Base-by-base conservation (phyloP, 2,329 filamentous ascomycete species). In the Incumbomyces lentus region DNA sequence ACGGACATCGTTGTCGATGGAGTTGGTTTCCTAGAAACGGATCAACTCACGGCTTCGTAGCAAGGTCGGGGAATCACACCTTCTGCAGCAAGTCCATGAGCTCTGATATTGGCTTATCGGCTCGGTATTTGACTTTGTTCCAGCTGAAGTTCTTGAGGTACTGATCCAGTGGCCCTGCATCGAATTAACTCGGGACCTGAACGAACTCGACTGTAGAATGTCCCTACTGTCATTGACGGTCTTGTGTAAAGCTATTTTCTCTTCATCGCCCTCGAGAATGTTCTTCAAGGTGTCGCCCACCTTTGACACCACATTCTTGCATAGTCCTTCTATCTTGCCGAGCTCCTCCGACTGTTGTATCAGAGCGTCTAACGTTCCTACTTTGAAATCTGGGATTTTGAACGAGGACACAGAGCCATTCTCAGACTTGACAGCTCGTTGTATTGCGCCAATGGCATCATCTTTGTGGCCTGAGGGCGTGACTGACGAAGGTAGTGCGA, bases 61-160 rank as follows among this genome's bases (percentile, higher is more conserved):
- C 22, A 26, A 8, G 22, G 31, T 32, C 3, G 26, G 16, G 13
- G 39, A 19, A 14, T 19, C 41, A 14, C 58, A 86, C 86, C 79
- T 94, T 95, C 62, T 94, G 87, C 49, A 98, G 70, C 34, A 81
- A 82, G 64, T 88, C 84, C 58, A 95, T 83, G 49, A 96, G 74
- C 62, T 96, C 90, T 47, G 80, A 76, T 51, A 98, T 77, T 42
- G 90, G 79, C 64, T 90, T 93, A 66, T 98, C 92, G 52, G 86
- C 83, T 59, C 92, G 82, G 67, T 96, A 98, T 64, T 95, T 92
- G 68, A 94, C 86, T 68, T 92, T 95, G 71, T 96, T 96, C 92
- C 92, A 98, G 55, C 79, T 77, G 67, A 96, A 98, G 46, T 77
- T 82, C 61, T 82, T 79, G 38, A 98, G 72, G 63, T 96, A 98